Base-by-base conservation (phyloP, 768 basidiomycete species). In the Tricholoma saponaceum region DNA sequence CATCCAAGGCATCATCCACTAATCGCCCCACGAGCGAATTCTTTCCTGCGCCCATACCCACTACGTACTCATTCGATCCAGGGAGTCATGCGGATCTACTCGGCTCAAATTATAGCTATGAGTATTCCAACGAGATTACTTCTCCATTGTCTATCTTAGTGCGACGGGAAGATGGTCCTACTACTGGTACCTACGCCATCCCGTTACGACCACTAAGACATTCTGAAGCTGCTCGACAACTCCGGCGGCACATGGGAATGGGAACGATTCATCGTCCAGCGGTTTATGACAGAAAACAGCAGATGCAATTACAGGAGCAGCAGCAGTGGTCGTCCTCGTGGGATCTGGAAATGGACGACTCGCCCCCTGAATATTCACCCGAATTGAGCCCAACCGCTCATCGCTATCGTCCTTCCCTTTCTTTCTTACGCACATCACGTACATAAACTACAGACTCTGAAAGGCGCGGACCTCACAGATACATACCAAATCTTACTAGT, bases 281-380 rank as follows among this genome's bases (percentile, higher is more conserved):
- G 33, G 25, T 23, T 23, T 26, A 43, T 16, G 44, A 28, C 33
- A 23, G 28, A 20, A 57, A 55, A 14, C 54, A 52, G 35, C 55
- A 62, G 32, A 60, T 62, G 26, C 56, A 52, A 46, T 52, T 16
- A 6, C 46, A 53, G 43, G 49, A 62, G 26, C 60, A 57, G 54
- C 20, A 47, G 18, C 62, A 62, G 35, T 55, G 52, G 37, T 49
- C 55, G 5, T 61, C 61, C 20, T 39, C 54, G 9, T 56, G 60
- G 59, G 59, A 57, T n/a, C 59, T 49, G 25, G 60, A 58, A 13
- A 37, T 58, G 43, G 56, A 65, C 12, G 64, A 65, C 18, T 61
- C 59, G n/a, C 64, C 61, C 16, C 64, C 64, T 3, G 60, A 58
- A 43, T 64, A 64, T 54, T 58, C 55, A 14, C 12, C 52, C 37